phyloP scores from a whole-genome alignment of 2,329 filamentous ascomycete species.

The Botrytis hyacinthi region DNA sequence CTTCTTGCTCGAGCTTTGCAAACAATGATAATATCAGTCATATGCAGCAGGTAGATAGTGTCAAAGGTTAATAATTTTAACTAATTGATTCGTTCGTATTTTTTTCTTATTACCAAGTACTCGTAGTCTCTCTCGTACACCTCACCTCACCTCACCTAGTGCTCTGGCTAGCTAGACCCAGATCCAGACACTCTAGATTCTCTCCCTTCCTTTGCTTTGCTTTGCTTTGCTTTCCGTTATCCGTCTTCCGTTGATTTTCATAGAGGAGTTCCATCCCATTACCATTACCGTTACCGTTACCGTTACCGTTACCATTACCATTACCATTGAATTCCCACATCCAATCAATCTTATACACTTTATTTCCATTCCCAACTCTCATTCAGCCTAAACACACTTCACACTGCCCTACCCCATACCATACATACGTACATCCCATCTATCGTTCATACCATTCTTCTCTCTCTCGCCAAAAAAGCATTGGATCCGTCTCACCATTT shows the following conservation, averaged over 20 bases:
- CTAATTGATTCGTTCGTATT: not conserved
- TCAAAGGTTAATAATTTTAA: no score
- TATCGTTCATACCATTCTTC: no score
- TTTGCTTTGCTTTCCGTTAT: no score
- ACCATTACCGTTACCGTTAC: no score
- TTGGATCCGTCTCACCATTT: not conserved
- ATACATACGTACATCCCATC: not conserved
- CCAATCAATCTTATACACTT: not conserved
- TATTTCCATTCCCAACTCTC: not conserved
- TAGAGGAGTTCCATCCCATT: not conserved
- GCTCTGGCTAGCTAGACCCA: no score
- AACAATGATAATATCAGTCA: not conserved
- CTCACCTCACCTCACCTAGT: no score
- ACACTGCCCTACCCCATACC: not conserved
- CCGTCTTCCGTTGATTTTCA: not conserved
- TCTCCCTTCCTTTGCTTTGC: no score
- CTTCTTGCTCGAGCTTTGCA: not conserved
- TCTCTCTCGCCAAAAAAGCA: not conserved
- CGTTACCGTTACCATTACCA: not conserved
- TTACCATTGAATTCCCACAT: not conserved
- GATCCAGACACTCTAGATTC: not conserved
- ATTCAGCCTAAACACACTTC: not conserved
- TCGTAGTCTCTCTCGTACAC: no score
- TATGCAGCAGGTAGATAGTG: no score
- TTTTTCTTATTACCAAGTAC: no score